Base-by-base conservation (phyloP, 2,329 filamentous ascomycete genomes). In the Dactylellina drechsleri region DNA sequence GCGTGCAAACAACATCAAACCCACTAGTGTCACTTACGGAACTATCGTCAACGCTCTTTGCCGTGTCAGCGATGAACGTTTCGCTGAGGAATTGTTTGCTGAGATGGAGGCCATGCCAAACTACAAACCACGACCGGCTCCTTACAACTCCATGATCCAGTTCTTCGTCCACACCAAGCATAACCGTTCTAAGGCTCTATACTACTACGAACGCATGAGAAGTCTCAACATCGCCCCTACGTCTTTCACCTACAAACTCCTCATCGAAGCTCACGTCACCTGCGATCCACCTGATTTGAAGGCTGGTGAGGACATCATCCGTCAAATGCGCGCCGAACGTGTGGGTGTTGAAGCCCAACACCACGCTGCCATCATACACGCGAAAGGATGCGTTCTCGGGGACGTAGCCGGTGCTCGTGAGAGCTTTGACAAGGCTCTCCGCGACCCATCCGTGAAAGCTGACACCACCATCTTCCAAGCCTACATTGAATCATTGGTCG, bases 111-210 rank as follows among this genome's bases (percentile, higher is more conserved):
- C 90, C 54, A 97, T 96, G 90, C 91, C 93, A 68, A 99, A 99
- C 85, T 99, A 99, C 87, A 98, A 97, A 85, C 92, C 95, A 47
- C 91, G 95, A 8, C 93, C 95, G 26, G 95, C 95, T 23, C 95
- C 95, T 0, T 99, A 99, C 86, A 97, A 99, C 85, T 96, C 92
- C 83, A 91, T 99, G 89, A 99, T 99, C 89, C 95, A 99, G 82
- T 98, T 97, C 84, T 99, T 98, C 87, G 86, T 98, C 78, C 96
- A 92, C 68, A 98, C 94, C 66, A 98, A 98, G 87, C 92, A 93
- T 62, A 94, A 99, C 82, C 94, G 95, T 84, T 84, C 86, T 82
- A 98, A 98, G 88, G 94, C 97, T 4, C 86, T 99, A 23, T 87
- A 90, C 36, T 99, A 98, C 86, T 98, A 96, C 81, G 90, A 96